These are phyloP conservation scores for Ustilago xerochloae DNA, from an alignment of 1,284 basidiomycete species.

Conservation along the genomic window DNA sequence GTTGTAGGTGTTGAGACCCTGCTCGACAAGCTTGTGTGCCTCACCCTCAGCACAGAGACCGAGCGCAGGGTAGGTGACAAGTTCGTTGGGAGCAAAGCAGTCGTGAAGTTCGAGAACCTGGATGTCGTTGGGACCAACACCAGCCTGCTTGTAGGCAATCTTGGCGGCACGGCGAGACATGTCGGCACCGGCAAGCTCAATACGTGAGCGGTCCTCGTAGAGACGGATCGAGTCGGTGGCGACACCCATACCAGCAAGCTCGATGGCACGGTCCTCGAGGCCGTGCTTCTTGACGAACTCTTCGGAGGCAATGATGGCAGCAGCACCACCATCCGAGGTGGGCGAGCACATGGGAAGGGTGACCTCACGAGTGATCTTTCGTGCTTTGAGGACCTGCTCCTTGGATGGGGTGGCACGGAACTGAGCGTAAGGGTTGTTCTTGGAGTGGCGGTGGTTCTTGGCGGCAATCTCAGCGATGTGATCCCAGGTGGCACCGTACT, in stretches of 20 bases:
- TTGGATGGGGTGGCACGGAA: conserved; percentile 71
- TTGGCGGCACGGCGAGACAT: conserved; percentile 81
- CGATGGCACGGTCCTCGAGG: conserved; percentile 86
- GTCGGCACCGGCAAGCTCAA: conserved; percentile 65
- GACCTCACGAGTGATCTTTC: conserved; percentile 76
- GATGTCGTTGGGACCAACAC: conserved; percentile 78
- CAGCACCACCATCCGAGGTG: conserved; percentile 72
- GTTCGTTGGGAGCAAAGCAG: conserved; percentile 77
- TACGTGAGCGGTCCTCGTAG: conserved; percentile 59
- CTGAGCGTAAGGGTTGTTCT: conserved; percentile 86
- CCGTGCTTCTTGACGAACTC: conserved; percentile 80
- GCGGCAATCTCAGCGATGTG: conserved; percentile 80
- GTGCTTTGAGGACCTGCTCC: conserved; percentile 53
- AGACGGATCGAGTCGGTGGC: conserved; percentile 61
- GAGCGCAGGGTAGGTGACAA: conserved; percentile 84
- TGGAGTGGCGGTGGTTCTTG: conserved; percentile 85
- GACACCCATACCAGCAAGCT: conserved; percentile 69
- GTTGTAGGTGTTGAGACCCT: conserved; percentile 78
- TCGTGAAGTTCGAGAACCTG: conserved; percentile 86
- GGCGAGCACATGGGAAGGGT: conserved; percentile 90
- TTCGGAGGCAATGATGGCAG: conserved; percentile 78
- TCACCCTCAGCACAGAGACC: conserved; percentile 78
- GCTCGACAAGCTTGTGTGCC: conserved; percentile 80
- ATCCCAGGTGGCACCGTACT: conserved; percentile 77
- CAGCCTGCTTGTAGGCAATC: conserved; percentile 79